Conservation (phyloP, 805 yeast genomes). For the Saccharomycopsis fibuligera region DNA sequence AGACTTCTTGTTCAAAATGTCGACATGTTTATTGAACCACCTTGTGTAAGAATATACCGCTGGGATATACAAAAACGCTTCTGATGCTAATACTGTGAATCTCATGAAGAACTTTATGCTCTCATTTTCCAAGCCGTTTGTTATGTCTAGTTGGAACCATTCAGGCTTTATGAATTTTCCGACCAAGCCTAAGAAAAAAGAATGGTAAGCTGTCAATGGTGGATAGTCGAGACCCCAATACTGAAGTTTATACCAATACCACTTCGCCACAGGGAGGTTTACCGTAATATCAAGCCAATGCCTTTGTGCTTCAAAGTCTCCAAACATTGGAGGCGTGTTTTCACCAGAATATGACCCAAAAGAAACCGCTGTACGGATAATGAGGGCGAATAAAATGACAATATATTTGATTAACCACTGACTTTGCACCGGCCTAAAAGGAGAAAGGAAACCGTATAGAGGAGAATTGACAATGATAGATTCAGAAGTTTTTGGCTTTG, state of each 20-base stretch:
- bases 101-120: conserved; percentile 83
- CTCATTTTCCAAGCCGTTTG: conserved; percentile 68
- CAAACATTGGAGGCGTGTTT: conserved; percentile 69
- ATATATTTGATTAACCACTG: conserved; percentile 89
- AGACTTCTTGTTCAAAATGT: conserved; percentile 35
- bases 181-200: conserved; percentile 68
- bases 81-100: conserved; percentile 68
- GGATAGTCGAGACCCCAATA: conserved; percentile 99
- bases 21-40: conserved; percentile 57
- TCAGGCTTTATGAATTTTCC: conserved; percentile 54
- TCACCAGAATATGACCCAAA: conserved; percentile 82
- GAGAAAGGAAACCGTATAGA: conserved; percentile 66
- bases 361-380: conserved; percentile 80
- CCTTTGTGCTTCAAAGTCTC: conserved; percentile 97
- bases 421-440: conserved; percentile 73
- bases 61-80: conserved; percentile 68
- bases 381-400: conserved; percentile 62
- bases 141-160: conserved; percentile 71
- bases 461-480: conserved; percentile 41
- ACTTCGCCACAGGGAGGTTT: conserved; percentile 60
- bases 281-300: conserved; percentile 95
- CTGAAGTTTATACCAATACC: conserved; percentile 86
- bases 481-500: conserved; percentile 5
- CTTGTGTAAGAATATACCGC: conserved; percentile 67
- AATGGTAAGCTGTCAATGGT: conserved; percentile 91